Evolutionary conservation across 495 filamentous ascomycete genomes (phyloP).

Genomic region (Neurospora tetraspora): DNA sequence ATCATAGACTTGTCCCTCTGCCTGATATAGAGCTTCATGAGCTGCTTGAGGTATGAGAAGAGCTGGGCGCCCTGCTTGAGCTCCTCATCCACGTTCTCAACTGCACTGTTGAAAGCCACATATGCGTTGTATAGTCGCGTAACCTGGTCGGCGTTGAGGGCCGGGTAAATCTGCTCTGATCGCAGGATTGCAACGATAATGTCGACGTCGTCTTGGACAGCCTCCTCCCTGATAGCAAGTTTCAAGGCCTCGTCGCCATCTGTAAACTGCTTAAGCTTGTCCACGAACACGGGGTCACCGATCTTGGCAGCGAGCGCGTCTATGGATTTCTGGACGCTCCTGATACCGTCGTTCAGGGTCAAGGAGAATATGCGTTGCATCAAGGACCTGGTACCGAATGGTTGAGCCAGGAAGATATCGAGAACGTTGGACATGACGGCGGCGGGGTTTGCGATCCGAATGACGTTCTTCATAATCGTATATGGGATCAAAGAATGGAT

Average conservation of each 20-base stretch:
- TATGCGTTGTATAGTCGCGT: slow-evolving; percentile 84
- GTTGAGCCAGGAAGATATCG: slow-evolving; percentile 91
- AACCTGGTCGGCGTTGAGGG: slow-evolving; percentile 62
- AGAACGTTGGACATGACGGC: slow-evolving; percentile 89
- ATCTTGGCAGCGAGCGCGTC: slow-evolving; percentile 66
- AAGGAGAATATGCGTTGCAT: slow-evolving; percentile 89
- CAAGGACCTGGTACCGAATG: slow-evolving; percentile 79
- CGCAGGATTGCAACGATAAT: slow-evolving; percentile 74
- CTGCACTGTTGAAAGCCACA: slow-evolving; percentile 91
- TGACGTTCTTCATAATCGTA: slow-evolving; percentile 86
- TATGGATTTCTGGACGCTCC: slow-evolving; percentile 71
- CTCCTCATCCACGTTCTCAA: slow-evolving; percentile 84
- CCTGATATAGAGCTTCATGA: slow-evolving; percentile 83
- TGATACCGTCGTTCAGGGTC: slow-evolving; percentile 84
- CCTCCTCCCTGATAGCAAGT: slow-evolving; percentile 60
- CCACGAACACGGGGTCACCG: slow-evolving; percentile 63
- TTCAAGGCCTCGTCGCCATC: slow-evolving; percentile 66
- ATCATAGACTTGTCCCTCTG: slow-evolving; percentile 97
- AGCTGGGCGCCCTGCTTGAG: slow-evolving; percentile 80
- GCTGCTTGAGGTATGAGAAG: slow-evolving; percentile 89
- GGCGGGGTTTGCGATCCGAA: slow-evolving; percentile 90
- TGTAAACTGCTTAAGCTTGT: slow-evolving; percentile 71
- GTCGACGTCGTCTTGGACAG: slow-evolving; percentile 60
- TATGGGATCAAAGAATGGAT: slow-evolving; percentile 94
- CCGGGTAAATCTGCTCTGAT: slow-evolving; percentile 59